Base-by-base conservation (phyloP, 352 stramenopile species). In the Pythium aristosporum region DNA sequence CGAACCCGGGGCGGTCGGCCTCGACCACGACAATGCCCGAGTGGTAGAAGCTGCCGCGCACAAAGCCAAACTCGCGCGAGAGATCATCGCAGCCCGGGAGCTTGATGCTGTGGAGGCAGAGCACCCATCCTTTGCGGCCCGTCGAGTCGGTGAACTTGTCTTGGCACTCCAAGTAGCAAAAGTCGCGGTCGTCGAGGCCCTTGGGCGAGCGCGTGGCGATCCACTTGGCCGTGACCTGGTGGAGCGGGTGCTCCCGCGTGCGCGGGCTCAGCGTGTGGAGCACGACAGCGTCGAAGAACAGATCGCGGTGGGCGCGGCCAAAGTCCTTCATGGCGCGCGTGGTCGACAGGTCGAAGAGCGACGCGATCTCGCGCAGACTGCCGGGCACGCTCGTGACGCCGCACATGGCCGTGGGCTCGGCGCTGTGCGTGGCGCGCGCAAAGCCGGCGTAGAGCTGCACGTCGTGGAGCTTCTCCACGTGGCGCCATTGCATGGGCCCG, bases 191-290 rank as follows among this genome's bases (percentile, higher is more conserved):
- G 13, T 79, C 73, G 1, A 91, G 53, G 21, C 79, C 82, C 15
- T 73, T 69, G n/a, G 84, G 80, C 57, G 74, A 82, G 55, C 81
- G 70, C 32, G 85, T 65, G 0, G 77, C 80, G 66, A 88, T 77
- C 87, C 87, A 96, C 65, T 93, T 93, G 68, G 87, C 85, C 41
- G 85, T 91, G 46, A 94, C 82, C 57, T 92, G 86, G 55, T 96
- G 85, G 47, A 92, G 69, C n/a, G 85, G 82, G 34, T 85, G 84
- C 59, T 92, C 82, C 48, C 81, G 86, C 12, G 82, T 89, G 25
- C 80, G 71, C 3, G 78, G 75, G 3, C 71, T 77, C 18, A 94
- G 71, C 28, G 75, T 88, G 65, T 94, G 82, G 41, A 94, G 63
- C 42, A 94, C 76, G 53, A 94, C 68, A 10, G 71, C 75, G 37